Percentiles rank a stretch among this genome's conserved stretches.
phyloP scores from a whole-genome alignment of 2,329 filamentous ascomycete species.

The Cladosporium austrohemisphaericum region DNA sequence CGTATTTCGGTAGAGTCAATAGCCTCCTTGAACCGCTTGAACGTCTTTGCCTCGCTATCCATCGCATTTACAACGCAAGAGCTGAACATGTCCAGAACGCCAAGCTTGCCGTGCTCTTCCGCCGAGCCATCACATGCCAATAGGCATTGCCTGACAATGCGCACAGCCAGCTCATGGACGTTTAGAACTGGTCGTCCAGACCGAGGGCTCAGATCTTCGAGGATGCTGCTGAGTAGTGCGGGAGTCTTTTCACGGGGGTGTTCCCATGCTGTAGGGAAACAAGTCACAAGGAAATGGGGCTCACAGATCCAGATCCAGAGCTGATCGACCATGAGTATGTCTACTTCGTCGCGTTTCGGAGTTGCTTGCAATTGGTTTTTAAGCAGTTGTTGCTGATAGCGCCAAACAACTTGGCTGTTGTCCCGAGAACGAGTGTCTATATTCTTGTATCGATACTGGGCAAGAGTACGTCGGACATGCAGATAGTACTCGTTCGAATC shows the following conservation, averaged over 20 bases:
- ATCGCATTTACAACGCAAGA: slow-evolving; percentile 54
- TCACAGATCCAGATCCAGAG: slow-evolving; percentile 64
- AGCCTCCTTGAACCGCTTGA: not conserved
- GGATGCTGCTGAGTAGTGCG: not conserved
- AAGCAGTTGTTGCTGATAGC: slow-evolving; percentile 47
- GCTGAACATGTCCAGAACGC: slow-evolving; percentile 67
- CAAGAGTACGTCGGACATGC: slow-evolving; percentile 60
- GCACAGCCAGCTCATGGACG: slow-evolving; percentile 60
- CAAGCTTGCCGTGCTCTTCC: slow-evolving; percentile 22
- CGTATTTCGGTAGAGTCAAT: no score
- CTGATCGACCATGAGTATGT: slow-evolving; percentile 67
- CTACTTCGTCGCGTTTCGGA: slow-evolving; percentile 41
- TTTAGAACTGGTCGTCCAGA: slow-evolving; percentile 47
- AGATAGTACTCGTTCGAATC: slow-evolving; percentile 40
- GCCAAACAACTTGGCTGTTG: slow-evolving; percentile 61
- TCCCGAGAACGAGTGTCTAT: slow-evolving; percentile 59
- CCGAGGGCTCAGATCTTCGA: not conserved
- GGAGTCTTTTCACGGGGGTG: slow-evolving; percentile 55
- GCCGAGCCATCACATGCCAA: slow-evolving; percentile 54
- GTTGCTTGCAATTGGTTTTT: not conserved
- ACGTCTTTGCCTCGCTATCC: slow-evolving; percentile 46
- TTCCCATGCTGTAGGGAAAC: slow-evolving; percentile 57
- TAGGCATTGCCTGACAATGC: slow-evolving; percentile 58
- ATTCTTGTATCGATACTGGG: slow-evolving; percentile 64
- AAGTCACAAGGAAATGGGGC: slow-evolving; percentile 57